These are phyloP conservation scores for Chaetomium cochliodes DNA, from an alignment of 495 filamentous ascomycete species.

Conservation along the genomic window DNA sequence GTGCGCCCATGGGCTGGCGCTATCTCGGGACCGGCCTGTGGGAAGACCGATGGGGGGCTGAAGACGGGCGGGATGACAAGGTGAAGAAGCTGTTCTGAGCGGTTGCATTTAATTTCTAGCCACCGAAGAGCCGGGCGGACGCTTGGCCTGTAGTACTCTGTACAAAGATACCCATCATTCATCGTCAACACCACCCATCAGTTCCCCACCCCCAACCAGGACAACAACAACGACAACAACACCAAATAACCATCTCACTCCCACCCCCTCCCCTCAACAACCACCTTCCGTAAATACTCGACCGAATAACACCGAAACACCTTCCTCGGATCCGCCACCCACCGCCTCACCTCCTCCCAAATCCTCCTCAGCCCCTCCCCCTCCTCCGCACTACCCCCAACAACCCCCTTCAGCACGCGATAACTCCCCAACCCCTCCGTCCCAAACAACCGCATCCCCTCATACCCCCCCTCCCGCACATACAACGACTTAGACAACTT, in stretches of 20 bases:
- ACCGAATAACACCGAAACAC: constrained; percentile 9
- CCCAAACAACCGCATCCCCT: constrained; percentile 18
- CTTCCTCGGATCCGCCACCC: constrained; percentile 13
- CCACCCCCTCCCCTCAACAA: neutral
- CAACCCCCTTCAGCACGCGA: constrained; percentile 7
- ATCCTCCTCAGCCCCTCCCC: constrained; percentile 8
- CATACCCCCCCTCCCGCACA: constrained; percentile 32
- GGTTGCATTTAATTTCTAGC: too few relatives aligned
- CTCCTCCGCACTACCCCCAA: constrained; percentile 6
- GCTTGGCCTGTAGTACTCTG: neutral
- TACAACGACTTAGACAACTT: constrained; percentile 39
- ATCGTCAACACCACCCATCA: neutral
- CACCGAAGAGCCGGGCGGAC: too few relatives aligned
- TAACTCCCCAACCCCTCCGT: constrained; percentile 15
- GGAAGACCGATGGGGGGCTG: constrained; percentile 27
- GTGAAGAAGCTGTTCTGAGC: constrained; percentile 26
- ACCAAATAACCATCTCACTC: neutral
- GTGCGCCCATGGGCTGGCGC: constrained; percentile 38
- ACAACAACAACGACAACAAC: too few relatives aligned
- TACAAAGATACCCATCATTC: neutral
- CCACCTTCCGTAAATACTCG: constrained; percentile 7
- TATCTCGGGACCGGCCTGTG: constrained; percentile 27
- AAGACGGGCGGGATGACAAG: constrained; percentile 17
- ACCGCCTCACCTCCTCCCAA: constrained; percentile 10
- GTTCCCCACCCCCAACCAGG: neutral